Conservation (phyloP, 1,284 basidiomycete species). For the Pseudozyma sp. region DNA sequence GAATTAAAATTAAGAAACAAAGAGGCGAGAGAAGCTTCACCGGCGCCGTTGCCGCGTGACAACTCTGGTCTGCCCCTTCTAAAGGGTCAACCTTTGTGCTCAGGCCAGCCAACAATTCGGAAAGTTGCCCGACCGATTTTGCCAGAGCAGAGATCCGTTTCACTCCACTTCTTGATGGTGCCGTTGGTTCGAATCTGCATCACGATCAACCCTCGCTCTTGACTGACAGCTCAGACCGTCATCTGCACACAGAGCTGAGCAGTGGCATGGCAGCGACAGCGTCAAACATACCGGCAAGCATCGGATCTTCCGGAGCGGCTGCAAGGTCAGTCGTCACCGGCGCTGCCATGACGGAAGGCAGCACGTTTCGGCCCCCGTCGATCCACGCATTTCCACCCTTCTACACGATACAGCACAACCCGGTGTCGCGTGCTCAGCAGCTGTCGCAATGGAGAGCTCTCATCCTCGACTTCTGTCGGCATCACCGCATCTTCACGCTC, state of each 20-base stretch:
- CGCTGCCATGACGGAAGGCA: background rate
- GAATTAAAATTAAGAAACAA: background rate
- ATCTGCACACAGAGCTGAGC: background rate
- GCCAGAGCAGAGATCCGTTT: no score
- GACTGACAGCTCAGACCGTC: background rate
- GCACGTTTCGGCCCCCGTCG: slow-evolving; percentile 69
- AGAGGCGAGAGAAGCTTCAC: background rate
- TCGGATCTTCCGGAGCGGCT: slow-evolving; percentile 12
- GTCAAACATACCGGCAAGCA: background rate
- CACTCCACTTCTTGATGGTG: no score
- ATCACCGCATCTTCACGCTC: slow-evolving; percentile 70
- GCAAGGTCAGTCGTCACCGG: background rate
- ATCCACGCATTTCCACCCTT: slow-evolving; percentile 74
- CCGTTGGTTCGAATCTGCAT: no score
- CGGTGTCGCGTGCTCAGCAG: slow-evolving; percentile 71
- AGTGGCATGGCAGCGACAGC: slow-evolving; percentile 5
- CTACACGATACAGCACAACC: slow-evolving; percentile 73
- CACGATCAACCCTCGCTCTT: no score
- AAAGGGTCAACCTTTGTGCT: background rate
- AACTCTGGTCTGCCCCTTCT: no score
- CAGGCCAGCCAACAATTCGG: background rate
- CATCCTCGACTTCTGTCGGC: slow-evolving; percentile 70
- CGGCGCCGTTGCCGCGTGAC: background rate
- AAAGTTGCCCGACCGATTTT: no score
- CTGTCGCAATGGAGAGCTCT: slow-evolving; percentile 71